Evolutionary conservation across 768 basidiomycete species (phyloP), one percentile per base, ranked within the genome.

Genomic region (Lyophyllum semitale): DNA sequence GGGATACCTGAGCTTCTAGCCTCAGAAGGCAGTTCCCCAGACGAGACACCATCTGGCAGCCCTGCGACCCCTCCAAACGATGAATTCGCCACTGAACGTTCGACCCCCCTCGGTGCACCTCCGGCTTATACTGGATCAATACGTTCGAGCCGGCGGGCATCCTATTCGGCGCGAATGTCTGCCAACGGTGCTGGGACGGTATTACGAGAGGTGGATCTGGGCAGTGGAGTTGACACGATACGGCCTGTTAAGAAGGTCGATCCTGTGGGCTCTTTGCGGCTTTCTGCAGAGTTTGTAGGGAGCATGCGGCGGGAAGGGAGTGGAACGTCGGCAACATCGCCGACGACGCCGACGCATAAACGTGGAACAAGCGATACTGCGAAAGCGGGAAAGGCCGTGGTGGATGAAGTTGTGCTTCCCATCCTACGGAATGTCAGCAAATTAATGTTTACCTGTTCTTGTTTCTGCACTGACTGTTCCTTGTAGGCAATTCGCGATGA

Each of bases 161-260:
- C 91, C 1, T 94, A 91, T 71, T 86, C 88, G 40, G 88, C 84
- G 18, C 83, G 93, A 37, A 83, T 83, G 49, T 82, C 82, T 38
- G 70, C 78, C 17, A 75, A 77, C 53, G 85, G 82, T 35, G 63
- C 78, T 13, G 93, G 94, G 11, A 93, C 91, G 0, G 75, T 93
- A 8, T 73, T 95, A 63, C 82, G 82, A 40, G 87, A 87, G 62
- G 92, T 87, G 11, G 94, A 95, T 70, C 66, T 95, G n/a, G 93
- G 93, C 17, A 89, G 79, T 49, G 93, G 93, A 35, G 78, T 91
- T 42, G 92, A 91, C 63, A 98, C 95, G 1, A 93, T 98, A 63
- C 82, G 94, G 49, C 95, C 95, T 0, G 86, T 96, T 58, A 96
- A 95, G 81, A 93, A 91, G 64, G 87, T 96, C 27, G 94, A 97